These are phyloP conservation scores for Heliosperma pusillum DNA, from an alignment of 148 eudicot species.

Conservation along the genomic window DNA sequence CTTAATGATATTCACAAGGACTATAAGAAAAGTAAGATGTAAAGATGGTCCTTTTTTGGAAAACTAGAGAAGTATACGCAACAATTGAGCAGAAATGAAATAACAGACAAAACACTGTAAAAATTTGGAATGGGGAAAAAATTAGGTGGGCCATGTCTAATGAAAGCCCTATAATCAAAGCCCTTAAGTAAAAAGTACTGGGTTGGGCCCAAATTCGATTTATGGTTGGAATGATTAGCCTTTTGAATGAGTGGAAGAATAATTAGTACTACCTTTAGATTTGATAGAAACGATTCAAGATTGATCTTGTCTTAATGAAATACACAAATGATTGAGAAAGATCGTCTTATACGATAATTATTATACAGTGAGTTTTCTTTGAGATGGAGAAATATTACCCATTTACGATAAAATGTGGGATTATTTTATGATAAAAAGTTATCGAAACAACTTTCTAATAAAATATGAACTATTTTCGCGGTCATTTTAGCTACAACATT, in stretches of 20 bases:
- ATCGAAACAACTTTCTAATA: too few species aligned
- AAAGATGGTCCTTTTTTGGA: background rate
- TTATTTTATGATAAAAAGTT: too few species aligned
- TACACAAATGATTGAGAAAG: background rate
- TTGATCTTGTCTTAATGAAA: background rate
- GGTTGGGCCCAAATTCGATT: constrained; percentile 21
- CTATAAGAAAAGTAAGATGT: background rate
- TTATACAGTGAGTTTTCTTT: too few species aligned
- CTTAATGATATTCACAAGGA: constrained; percentile 7
- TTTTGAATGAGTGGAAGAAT: constrained; percentile 23
- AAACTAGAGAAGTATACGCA: constrained; percentile 7
- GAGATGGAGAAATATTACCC: too few species aligned
- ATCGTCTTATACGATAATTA: too few species aligned
- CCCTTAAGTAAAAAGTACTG: constrained; percentile 14
- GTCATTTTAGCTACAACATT: too few species aligned
- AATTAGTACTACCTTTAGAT: constrained; percentile 9
- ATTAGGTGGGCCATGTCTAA: constrained; percentile 23
- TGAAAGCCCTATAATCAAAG: constrained; percentile 9
- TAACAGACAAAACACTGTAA: background rate
- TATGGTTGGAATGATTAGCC: constrained; percentile 9
- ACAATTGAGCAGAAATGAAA: background rate
- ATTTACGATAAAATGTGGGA: too few species aligned
- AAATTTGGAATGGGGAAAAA: background rate
- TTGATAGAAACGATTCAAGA: constrained; percentile 11
- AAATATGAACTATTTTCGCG: too few species aligned